These are phyloP conservation scores for Teunomyces kruisii DNA, from an alignment of 805 yeast species.

Conservation along the genomic window DNA sequence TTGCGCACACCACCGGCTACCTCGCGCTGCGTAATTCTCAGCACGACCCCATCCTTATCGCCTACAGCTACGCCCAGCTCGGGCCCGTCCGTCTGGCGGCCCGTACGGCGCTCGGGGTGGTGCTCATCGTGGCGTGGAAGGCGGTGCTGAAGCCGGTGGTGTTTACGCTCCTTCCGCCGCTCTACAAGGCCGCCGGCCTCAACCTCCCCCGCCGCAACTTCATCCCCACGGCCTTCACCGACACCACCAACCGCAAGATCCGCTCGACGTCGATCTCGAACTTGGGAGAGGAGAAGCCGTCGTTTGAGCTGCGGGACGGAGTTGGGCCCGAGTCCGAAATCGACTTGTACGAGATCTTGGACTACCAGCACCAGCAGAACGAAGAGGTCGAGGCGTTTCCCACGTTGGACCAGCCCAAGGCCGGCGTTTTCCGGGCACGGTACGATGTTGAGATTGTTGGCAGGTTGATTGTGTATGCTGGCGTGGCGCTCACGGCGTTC, in stretches of 20 bases:
- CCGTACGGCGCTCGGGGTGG: constrained; percentile 63
- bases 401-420: constrained; percentile 27
- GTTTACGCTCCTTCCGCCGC: constrained; percentile 56
- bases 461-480: constrained; percentile 76
- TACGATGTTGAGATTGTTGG: constrained; percentile 78
- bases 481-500: constrained; percentile 62
- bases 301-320: constrained; percentile 18
- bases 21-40: constrained; percentile 18
- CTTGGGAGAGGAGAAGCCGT: constrained; percentile 17
- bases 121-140: constrained; percentile 70
- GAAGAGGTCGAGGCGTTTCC: constrained; percentile 17
- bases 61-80: constrained; percentile 38
- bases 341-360: constrained; percentile 41
- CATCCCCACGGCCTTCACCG: constrained; percentile 38
- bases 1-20: constrained; percentile 31
- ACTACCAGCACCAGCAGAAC: constrained; percentile 21
- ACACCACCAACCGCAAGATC: constrained; percentile 30
- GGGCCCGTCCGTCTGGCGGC: constrained; percentile 43
- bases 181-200: constrained; percentile 46
- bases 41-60: constrained; percentile 37
- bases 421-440: constrained; percentile 56
- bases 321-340: constrained; percentile 41
- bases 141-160: constrained; percentile 66
- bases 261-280: constrained; percentile 42
- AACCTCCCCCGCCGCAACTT: constrained; percentile 40